Evolutionary conservation across 768 basidiomycete genomes (phyloP), one percentile per base, ranked within the genome.

Genomic region (Boletus bicolor): DNA sequence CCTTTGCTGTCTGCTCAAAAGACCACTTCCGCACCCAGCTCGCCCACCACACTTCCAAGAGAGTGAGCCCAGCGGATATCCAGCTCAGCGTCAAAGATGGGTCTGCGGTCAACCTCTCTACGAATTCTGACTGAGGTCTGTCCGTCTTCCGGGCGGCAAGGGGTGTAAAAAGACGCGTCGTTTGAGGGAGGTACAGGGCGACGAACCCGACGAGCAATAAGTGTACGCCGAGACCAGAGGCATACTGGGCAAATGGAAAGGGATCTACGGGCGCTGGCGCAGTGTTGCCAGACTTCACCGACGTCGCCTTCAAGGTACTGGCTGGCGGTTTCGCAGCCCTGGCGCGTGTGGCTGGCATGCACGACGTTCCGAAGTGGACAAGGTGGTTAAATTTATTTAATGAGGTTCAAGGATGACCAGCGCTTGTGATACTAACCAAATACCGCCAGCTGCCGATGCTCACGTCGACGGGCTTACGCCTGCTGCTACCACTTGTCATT

Each of bases 11-110:
- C 43, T 74, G 71, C 17, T 76, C 75, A 14, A 80, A 75, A 66
- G 74, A 79, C 87, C 85, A 89, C 24, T 72, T 64, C 55, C 83
- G 75, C 60, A 91, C 65, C 77, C 82, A 86, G 4, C 80, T 80
- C 2, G 80, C 85, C 88, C 90, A 93, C 85, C 86, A 90, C 10
- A 74, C 72, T 63, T 87, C 79, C 36, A 89, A 65, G 3, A 88
- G 55, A 5, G 68, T 61, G 1, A 79, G 76, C 1, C 89, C 91
- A 0, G 72, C 57, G 48, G 79, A 79, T 38, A 84, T 71, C 73
- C 83, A 90, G 5, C 73, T 54, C 51, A 89, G 68, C 0, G 89
- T 90, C 37, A 71, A 66, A 5, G 76, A 68, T 7, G 89, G 87
- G 56, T 79, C 79, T 3, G 73, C 64, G 0, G 91, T 92, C 57